Evolutionary conservation across 2,329 filamentous ascomycete genomes (phyloP).

Genomic region (Ceratocystis destructans): DNA sequence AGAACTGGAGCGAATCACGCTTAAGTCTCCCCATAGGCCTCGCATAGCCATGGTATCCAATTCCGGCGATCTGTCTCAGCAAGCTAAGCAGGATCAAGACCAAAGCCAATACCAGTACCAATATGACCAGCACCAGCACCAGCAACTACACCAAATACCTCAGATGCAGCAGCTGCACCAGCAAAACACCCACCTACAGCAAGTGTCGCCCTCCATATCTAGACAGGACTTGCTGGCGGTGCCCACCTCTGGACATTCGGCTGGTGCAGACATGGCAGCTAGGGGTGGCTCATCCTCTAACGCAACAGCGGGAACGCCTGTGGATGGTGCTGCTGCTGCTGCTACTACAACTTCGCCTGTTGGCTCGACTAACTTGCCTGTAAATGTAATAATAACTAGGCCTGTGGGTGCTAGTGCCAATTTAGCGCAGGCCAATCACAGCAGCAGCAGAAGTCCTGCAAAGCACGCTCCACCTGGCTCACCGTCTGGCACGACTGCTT

Average conservation of each 20-base stretch:
- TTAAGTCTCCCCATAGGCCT: constrained; percentile 12
- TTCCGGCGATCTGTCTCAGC: constrained; percentile 7
- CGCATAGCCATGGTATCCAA: constrained; percentile 7
- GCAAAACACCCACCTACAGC: not conserved
- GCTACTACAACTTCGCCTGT: not conserved
- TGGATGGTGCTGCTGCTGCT: not conserved
- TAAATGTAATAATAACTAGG: not conserved
- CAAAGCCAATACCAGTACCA: not conserved
- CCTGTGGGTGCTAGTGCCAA: not conserved
- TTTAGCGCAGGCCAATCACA: no score
- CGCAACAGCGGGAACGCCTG: not conserved
- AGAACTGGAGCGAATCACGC: constrained; percentile 11
- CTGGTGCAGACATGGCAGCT: not conserved
- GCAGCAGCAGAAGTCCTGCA: no score
- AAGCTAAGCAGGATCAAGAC: not conserved
- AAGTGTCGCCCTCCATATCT: not conserved
- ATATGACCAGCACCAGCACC: not conserved
- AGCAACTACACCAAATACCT: not conserved
- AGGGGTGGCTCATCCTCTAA: no score
- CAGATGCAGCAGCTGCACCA: not conserved
- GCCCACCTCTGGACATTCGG: not conserved
- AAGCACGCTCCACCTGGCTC: not conserved
- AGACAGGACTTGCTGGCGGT: not conserved
- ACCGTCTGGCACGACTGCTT: not conserved
- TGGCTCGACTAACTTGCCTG: not conserved